Conservation (phyloP, 805 yeast species). For the Nakazawaea wyomingensis region DNA sequence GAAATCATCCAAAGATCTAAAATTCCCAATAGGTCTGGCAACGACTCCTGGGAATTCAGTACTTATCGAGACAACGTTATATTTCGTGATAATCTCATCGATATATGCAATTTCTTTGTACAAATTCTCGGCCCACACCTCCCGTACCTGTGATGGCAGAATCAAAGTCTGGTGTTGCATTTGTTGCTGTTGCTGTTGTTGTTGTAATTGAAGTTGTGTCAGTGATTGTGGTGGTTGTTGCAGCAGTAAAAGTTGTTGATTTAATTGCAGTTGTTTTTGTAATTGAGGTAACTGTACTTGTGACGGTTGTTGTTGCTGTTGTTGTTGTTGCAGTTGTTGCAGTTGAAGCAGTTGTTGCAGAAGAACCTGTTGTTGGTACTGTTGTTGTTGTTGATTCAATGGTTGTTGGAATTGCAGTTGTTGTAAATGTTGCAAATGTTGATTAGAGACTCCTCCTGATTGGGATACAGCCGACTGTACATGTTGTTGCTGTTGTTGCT, state of each 20-base stretch:
- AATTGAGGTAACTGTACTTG: conserved; percentile 17
- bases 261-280: conserved; percentile 16
- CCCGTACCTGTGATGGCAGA: conserved; percentile 50
- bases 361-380: conserved; percentile 14
- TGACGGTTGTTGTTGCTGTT: conserved; percentile 15
- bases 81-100: conserved; percentile 52
- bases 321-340: conserved; percentile 15
- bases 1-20: conserved; percentile 83
- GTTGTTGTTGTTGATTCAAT: conserved; percentile 14
- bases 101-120: conserved; percentile 61
- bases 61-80: conserved; percentile 62
- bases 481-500: conserved; percentile 9
- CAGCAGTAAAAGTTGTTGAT: conserved; percentile 16
- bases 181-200: conserved; percentile 21
- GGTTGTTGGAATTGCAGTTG: conserved; percentile 11
- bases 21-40: conserved; percentile 93
- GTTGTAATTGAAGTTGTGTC: conserved; percentile 15
- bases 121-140: conserved; percentile 70
- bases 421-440: conserved; percentile 12
- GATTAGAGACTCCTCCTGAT: conserved; percentile 7
- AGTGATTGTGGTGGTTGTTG: conserved; percentile 9
- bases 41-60: conserved; percentile 96
- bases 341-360: conserved; percentile 17
- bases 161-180: conserved; percentile 15
- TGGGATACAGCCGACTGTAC: conserved; percentile 3